A percentile compares a stretch with the other conserved stretches of the same genome.
phyloP scores from a whole-genome alignment of 2,329 filamentous ascomycete species.

The Chalaropsis ovoidea region DNA sequence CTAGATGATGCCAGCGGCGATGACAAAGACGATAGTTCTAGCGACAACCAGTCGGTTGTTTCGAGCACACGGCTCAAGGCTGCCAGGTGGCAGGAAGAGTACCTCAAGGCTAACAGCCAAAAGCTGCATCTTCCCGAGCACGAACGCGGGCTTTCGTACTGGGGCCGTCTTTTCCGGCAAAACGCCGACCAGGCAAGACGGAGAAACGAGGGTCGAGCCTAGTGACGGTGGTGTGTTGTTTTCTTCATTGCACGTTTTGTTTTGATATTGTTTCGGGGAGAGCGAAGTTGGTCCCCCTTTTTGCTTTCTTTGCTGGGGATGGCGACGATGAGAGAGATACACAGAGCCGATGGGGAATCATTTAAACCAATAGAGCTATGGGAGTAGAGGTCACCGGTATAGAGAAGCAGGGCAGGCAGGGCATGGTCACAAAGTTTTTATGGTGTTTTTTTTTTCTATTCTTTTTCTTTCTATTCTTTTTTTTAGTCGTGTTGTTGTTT shows the following conservation, averaged over 20 bases:
- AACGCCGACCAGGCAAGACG: conserved; percentile 20
- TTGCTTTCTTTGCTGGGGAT: background rate
- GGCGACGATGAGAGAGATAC: background rate
- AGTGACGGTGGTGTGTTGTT: background rate
- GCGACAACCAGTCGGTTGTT: background rate
- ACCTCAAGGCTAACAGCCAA: conserved; percentile 11
- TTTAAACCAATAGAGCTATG: conserved; percentile 8
- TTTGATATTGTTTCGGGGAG: background rate
- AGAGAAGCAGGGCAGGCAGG: background rate
- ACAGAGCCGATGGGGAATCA: background rate
- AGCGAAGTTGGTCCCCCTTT: background rate
- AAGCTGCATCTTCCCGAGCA: conserved; percentile 20
- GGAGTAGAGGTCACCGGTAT: background rate
- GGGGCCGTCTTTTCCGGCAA: conserved; percentile 24
- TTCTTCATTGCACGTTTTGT: background rate
- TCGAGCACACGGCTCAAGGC: background rate
- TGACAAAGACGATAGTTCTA: conserved; percentile 6
- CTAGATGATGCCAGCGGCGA: conserved; percentile 9
- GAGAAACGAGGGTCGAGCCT: background rate
- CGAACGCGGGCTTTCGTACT: conserved; percentile 24
- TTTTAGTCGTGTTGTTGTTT: conserved; percentile 3
- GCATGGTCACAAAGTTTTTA: background rate
- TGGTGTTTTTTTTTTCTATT: background rate
- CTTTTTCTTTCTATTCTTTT: background rate
- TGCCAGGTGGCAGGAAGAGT: conserved; percentile 17